Conservation (phyloP, 2,329 filamentous ascomycete genomes). For the Rhynchosporium agropyri region DNA sequence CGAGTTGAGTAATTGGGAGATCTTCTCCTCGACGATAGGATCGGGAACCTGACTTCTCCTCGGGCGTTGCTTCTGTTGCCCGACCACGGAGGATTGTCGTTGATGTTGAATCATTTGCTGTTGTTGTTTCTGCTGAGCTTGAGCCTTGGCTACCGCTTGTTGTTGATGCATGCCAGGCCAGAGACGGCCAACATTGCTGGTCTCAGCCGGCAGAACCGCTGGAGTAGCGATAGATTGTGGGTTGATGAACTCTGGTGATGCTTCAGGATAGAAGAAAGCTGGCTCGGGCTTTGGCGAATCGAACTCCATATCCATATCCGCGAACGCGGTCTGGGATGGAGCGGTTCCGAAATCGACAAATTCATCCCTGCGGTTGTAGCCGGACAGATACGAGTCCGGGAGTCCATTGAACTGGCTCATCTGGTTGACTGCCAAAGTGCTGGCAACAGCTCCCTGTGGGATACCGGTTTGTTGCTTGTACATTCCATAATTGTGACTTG, state of each 20-base stretch:
- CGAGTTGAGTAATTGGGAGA: constrained; percentile 87
- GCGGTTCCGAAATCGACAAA: constrained; percentile 74
- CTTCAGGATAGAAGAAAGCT: constrained; percentile 64
- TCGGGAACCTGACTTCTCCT: constrained; percentile 52
- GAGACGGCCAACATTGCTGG: constrained; percentile 68
- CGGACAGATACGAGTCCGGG: constrained; percentile 46
- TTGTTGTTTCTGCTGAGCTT: constrained; percentile 68
- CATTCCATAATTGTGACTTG: constrained; percentile 92
- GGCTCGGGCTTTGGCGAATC: constrained; percentile 59
- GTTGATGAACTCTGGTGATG: constrained; percentile 62
- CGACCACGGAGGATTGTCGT: constrained; percentile 44
- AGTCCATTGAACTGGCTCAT: constrained; percentile 54
- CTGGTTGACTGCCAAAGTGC: constrained; percentile 76
- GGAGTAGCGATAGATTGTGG: constrained; percentile 59
- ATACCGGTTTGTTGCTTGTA: constrained; percentile 96
- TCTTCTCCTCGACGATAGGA: constrained; percentile 85
- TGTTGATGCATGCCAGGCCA: constrained; percentile 95
- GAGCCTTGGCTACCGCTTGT: constrained; percentile 76
- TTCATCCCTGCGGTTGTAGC: constrained; percentile 63
- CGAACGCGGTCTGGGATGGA: constrained; percentile 58
- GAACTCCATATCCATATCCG: constrained; percentile 72
- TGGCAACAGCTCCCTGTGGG: constrained; percentile 79
- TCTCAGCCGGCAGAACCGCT: constrained; percentile 50
- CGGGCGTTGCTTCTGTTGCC: constrained; percentile 49
- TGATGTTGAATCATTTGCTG: constrained; percentile 64